Base-by-base conservation (phyloP, 2,329 filamentous ascomycete species). In the Aspergillus transmontanensis region DNA sequence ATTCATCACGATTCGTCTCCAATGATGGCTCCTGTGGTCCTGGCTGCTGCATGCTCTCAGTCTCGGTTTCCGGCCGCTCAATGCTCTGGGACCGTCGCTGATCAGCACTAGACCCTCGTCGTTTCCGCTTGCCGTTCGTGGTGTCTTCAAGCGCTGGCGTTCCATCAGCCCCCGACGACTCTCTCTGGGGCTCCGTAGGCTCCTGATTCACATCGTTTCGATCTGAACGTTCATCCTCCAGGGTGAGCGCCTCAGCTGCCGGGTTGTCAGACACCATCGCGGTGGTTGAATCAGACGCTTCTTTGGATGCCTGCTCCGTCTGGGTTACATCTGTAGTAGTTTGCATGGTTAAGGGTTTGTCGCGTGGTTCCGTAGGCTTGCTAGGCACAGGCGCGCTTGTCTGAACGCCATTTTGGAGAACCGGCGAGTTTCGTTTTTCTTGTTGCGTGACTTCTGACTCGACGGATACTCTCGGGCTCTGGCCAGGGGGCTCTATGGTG, bases 401-500 rank as follows among this genome's bases (percentile, higher is more conserved):
- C 26, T 30, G 21, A 16, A 32, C 46, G 53, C 60, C 61, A 63
- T 65, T 66, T 23, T 64, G 53, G 23, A 50, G 48, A 19, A 50
- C 12, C 26, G 26, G 53, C 11, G 63, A 57, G 30, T 55, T 28
- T n/a, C 32, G 30, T 16, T 58, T 59, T 46, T 41, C 54, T 32
- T 43, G 16, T 46, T 30, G 61, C 23, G 53, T 23, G 11, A 53
- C 21, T 23, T 57, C 63, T 41, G 30, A 50, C 50, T 58, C 54
- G 19, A 62, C 59, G 7, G 66, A 63, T 23, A 39, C 64, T 36
- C 62, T 58, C 21, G 51, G 30, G 46, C 36, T 36, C 36, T 48
- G 46, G 23, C 56, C 54, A 4, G 64, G 59, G 45, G 65, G 59
- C 51, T 66, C 70, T 72, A 36, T 53, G 11, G 32, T 16, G 23